Base-by-base conservation (phyloP, 805 yeast genomes). In the Wickerhamomyces alni region DNA sequence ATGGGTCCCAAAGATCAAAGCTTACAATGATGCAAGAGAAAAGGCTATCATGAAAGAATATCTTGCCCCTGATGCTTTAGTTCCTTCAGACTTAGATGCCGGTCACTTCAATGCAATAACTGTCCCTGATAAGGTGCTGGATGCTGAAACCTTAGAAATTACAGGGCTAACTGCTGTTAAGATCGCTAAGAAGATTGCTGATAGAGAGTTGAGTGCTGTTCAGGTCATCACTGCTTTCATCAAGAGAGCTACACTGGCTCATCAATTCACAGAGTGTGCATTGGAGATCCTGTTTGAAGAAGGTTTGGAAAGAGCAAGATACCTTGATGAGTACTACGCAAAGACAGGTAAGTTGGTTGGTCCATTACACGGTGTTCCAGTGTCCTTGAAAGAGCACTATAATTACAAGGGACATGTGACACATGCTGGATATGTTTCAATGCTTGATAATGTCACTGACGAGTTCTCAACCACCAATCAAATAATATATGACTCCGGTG, bases 291-390 rank as follows among this genome's bases (percentile, higher is more conserved):
- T 83, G 59, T 71, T 81, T 48, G 70, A 75, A 32, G 85, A 79
- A 45, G 89, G 83, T n/a, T 51, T 76, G 33, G 51, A 56, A 34
- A 65, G 76, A 44, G 84, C 85, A 10, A 51, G 71, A 50, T 75
- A 70, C 51, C 63, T 78, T 45, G 86, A 81, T 62, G 75, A 75
- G 2, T 67, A 69, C 46, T 57, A 65, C 32, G 60, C 56, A 15
- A 63, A 66, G 36, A 66, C 73, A 38, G 78, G 78, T n/a, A 60
- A 70, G 41, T 63, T 77, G 1, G 57, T 74, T 28, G 88, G 87
- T 31, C 83, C 86, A 10, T 60, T 81, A 42, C 87, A 81, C 49
- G 87, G 87, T 32, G 62, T 81, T 30, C 87, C 87, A 15, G 58
- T 82, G 32, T 80, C 87, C 0, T 60, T 81, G 32, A 82, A 81